phyloP scores from a whole-genome alignment of 352 stramenopile species.

The Phytophthora agathidicida region DNA sequence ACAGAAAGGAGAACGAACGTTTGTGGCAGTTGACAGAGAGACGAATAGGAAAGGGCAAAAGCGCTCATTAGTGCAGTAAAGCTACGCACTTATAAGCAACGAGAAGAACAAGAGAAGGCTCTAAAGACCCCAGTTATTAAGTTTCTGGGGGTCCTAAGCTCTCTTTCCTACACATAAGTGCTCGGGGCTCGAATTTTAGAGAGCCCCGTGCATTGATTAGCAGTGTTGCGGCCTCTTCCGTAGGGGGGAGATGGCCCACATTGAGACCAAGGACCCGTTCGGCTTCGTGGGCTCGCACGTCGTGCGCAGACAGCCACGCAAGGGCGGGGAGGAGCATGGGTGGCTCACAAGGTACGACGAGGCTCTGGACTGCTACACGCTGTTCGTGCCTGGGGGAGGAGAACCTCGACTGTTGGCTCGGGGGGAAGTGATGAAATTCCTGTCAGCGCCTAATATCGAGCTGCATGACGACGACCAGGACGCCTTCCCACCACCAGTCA shows the following conservation, averaged over 20 bases:
- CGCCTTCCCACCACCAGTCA: slow-evolving; percentile 54
- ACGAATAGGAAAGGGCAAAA: slow-evolving; percentile 5
- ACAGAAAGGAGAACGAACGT: slow-evolving; percentile 17
- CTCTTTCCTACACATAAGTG: slow-evolving; percentile 9
- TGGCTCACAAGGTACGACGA: slow-evolving; percentile 80
- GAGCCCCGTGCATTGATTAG: slow-evolving; percentile 6
- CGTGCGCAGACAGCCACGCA: slow-evolving; percentile 36
- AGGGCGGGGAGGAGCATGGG: slow-evolving; percentile 43
- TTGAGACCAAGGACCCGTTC: slow-evolving; percentile 64
- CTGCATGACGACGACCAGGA: slow-evolving; percentile 52
- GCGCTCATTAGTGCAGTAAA: slow-evolving; percentile 17
- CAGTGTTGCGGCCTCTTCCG: slow-evolving; percentile 6
- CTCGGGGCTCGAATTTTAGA: slow-evolving; percentile 14
- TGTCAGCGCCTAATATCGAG: slow-evolving; percentile 58
- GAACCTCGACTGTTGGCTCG: slow-evolving; percentile 43
- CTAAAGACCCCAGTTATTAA: slow-evolving; percentile 1
- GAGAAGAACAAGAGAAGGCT: slow-evolving; percentile 7
- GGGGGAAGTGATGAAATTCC: slow-evolving; percentile 68
- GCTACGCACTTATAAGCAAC: slow-evolving; percentile 7
- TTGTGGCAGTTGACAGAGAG: slow-evolving; percentile 13
- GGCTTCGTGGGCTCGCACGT: slow-evolving; percentile 70
- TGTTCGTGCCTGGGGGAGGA: slow-evolving; percentile 58
- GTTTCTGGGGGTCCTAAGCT: slow-evolving; percentile 1
- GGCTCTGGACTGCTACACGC: slow-evolving; percentile 63
- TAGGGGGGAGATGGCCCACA: slow-evolving; percentile 33